Base-by-base conservation (phyloP, 306 rosid genomes). In the Prosopis cineraria region DNA sequence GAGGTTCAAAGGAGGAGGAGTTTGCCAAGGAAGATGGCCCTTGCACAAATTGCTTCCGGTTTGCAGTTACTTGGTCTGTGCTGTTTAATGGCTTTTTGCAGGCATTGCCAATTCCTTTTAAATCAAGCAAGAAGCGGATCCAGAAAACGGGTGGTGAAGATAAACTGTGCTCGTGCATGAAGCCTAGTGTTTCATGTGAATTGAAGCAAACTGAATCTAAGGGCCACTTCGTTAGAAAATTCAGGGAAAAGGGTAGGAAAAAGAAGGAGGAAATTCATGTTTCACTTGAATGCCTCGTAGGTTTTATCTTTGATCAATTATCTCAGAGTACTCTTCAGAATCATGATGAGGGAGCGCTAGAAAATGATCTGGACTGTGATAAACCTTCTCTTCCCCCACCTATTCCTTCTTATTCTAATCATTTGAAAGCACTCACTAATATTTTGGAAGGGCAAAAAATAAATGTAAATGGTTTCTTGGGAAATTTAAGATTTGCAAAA, bases 401-500 rank as follows among this genome's bases (percentile, higher is more conserved):
- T 59, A 16, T 73, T 73, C 73, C 84, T 10, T 65, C 88, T 36
- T 78, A 71, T 52, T 64, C 86, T 82, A 90, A 90, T 82, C 89
- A 88, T 82, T 78, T 91, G 70, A 85, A 82, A 85, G 88, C 78
- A 17, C 73, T 93, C 22, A 52, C 90, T 66, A 80, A 81, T 45
- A 81, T 91, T 78, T 70, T 90, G 84, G 98, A 96, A 70, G 92
- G 88, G 74, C 90, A 88, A 50, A 89, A 82, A 65, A 89, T 88
- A 19, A 83, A 88, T 79, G 93, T 90, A 25, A 89, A 91, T 83
- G 91, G 87, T n/a, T 90, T 96, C 82, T 84, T 93, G 56, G 98
- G 99, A 77, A 91, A 93, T 83, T 84, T 93, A 84, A 89, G 81
- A 78, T 96, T 96, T 85, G 99, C 99, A 22, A 93, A 88, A 85